Percentiles rank a stretch among this genome's conserved stretches.
These are phyloP conservation scores for Allium sativum DNA, from an alignment of 106 monocot genomes.

Conservation along the genomic window DNA sequence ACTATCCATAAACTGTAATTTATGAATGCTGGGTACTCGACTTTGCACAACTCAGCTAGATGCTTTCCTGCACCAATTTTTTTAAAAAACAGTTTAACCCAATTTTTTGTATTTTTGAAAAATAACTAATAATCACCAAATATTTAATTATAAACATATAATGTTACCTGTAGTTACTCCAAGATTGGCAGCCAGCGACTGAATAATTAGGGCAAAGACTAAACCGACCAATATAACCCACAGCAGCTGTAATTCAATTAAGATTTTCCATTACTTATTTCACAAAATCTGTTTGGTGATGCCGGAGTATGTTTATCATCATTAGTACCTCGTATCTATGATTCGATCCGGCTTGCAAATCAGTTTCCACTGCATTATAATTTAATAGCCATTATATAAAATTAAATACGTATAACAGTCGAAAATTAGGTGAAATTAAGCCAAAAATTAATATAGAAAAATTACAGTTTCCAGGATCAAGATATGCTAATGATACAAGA, in stretches of 20 bases:
- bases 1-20: conserved; percentile 47
- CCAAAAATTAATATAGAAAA: background rate
- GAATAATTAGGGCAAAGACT: conserved; percentile 66
- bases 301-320: background rate
- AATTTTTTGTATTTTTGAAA: background rate
- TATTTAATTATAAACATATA: background rate
- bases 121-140: background rate
- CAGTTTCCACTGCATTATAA: conserved; percentile 55
- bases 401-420: background rate
- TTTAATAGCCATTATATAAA: background rate
- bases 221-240: conserved; percentile 66
- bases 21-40: conserved; percentile 46
- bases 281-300: background rate
- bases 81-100: background rate
- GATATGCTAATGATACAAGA: conserved; percentile 74
- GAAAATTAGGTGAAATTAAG: background rate
- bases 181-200: conserved; percentile 73
- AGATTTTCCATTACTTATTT: background rate
- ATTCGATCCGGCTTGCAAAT: conserved; percentile 65
- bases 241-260: conserved; percentile 33
- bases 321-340: conserved; percentile 47
- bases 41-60: conserved; percentile 60
- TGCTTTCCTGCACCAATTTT: conserved; percentile 35
- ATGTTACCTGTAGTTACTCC: conserved; percentile 67
- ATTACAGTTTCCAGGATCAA: conserved; percentile 77